A percentile compares a stretch with the other conserved stretches of the same genome.
Evolutionary conservation across 1,284 basidiomycete species (phyloP).

Genomic region (Grifola frondosa): DNA sequence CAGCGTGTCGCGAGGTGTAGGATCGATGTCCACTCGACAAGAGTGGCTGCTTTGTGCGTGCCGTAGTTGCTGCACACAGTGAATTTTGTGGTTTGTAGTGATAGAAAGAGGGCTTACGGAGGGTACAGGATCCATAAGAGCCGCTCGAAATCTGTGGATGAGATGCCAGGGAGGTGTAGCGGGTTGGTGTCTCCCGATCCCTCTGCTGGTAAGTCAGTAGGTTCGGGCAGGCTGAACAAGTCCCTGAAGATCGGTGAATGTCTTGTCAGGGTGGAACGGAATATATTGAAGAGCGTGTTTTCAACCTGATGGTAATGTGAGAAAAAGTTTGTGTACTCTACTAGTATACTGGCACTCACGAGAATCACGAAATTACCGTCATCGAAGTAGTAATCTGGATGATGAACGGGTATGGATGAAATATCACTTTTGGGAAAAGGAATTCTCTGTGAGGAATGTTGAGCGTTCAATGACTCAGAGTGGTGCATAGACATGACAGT

Average conservation of each 20-base stretch:
- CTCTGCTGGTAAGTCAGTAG: conserved; percentile 12
- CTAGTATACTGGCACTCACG: conserved; percentile 15
- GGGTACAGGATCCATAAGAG: conserved; percentile 32
- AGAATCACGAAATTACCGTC: conserved; percentile 31
- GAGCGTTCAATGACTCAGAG: background rate
- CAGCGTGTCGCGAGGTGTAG: conserved; percentile 34
- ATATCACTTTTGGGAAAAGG: background rate
- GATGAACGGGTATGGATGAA: conserved; percentile 10
- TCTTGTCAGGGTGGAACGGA: conserved; percentile 27
- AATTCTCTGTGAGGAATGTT: background rate
- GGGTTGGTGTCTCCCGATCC: conserved; percentile 25
- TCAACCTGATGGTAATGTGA: conserved; percentile 28
- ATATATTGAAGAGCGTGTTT: conserved; percentile 30
- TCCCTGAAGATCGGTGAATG: conserved; percentile 30
- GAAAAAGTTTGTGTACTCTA: background rate
- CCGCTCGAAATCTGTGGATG: conserved; percentile 30
- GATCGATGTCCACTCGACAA: conserved; percentile 38
- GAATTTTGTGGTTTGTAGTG: background rate
- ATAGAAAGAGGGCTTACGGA: conserved; percentile 15
- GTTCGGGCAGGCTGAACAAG: conserved; percentile 23
- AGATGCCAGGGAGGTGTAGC: conserved; percentile 27
- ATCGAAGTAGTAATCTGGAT: conserved; percentile 30
- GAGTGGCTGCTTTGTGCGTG: conserved; percentile 19
- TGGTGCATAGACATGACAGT: background rate
- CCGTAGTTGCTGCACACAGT: conserved; percentile 19